Conservation (phyloP, 2,329 filamentous ascomycete species). For the Penicillium verrucosum region DNA sequence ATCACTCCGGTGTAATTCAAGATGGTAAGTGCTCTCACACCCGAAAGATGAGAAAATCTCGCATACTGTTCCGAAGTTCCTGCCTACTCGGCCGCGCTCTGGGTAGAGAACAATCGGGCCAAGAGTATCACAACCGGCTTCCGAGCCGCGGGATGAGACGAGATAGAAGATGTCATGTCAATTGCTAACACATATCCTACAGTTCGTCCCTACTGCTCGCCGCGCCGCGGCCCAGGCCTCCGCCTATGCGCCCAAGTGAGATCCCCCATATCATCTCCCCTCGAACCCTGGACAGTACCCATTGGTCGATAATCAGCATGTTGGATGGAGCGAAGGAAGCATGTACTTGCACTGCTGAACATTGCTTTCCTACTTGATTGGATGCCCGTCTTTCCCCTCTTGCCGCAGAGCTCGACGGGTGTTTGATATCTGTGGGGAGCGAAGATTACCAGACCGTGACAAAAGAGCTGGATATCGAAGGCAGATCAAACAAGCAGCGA, state of each 20-base stretch:
- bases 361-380: background rate
- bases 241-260: conserved; percentile 58
- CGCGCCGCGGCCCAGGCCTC: conserved; percentile 47
- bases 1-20: conserved; percentile 25
- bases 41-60: too few species aligned
- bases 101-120: conserved; percentile 3
- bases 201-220: conserved; percentile 37
- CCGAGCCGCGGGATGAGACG: conserved; percentile 14
- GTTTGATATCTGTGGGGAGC: background rate
- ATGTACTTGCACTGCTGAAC: background rate
- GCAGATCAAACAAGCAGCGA: background rate
- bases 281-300: background rate
- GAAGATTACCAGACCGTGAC: background rate
- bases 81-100: background rate
- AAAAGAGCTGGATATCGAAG: background rate
- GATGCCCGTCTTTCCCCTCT: background rate
- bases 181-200: conserved; percentile 20
- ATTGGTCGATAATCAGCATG: background rate
- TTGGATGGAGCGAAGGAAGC: background rate
- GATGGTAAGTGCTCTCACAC: conserved; percentile 29
- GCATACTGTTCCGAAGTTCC: background rate
- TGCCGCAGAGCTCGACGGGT: background rate
- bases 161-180: background rate
- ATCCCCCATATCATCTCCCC: conserved; percentile 7
- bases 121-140: conserved; percentile 5